Base-by-base conservation (phyloP, 2,329 filamentous ascomycete species). In the Arthroderma sp. region DNA sequence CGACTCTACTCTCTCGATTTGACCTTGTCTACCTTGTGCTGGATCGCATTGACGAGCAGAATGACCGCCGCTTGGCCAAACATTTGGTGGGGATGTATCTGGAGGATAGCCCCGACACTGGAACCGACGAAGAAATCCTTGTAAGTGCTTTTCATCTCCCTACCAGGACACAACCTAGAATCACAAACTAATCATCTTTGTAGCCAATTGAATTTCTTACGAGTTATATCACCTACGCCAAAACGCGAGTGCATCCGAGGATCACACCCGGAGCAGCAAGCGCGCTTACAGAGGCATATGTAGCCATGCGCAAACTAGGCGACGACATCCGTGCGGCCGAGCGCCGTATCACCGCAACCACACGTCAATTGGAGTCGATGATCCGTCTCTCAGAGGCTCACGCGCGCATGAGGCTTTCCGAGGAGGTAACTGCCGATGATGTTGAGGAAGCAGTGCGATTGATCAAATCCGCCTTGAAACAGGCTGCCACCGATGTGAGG, bases 41-140 rank as follows among this genome's bases (percentile, higher is more conserved):
- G 40, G 91, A 98, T 61, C 85, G 85, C 5, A 82, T 93, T 42
- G 89, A 96, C 58, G 91, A 96, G 66, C 82, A 83, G 58, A 81
- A 75, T 44, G 91, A 98, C 63, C 82, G 88, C 50, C 80, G 86
- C 38, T 71, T 98, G 45, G 91, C 91, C 8, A 83, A 88, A 59
- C 91, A 98, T 71, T 69, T 98, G 56, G 78, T 98, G 30, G 86
- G 86, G 45, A 93, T 98, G 81, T 98, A 98, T 59, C 74, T 98
- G 27, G 91, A 98, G 63, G 91, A 98, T 59, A 83, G 78, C 36
- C 93, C 91, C 1, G 85, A 94, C 29, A 88, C 88, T 48, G 91
- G 75, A 1, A 78, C 79, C 32, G 72, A 68, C 40, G 73, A 81
- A 30, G 91, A 96, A 57, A 82, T 96, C 50, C 67, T 95, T 51